These are phyloP conservation scores for Salix suchowensis DNA, from an alignment of 345 rosid genomes.

Conservation along the genomic window DNA sequence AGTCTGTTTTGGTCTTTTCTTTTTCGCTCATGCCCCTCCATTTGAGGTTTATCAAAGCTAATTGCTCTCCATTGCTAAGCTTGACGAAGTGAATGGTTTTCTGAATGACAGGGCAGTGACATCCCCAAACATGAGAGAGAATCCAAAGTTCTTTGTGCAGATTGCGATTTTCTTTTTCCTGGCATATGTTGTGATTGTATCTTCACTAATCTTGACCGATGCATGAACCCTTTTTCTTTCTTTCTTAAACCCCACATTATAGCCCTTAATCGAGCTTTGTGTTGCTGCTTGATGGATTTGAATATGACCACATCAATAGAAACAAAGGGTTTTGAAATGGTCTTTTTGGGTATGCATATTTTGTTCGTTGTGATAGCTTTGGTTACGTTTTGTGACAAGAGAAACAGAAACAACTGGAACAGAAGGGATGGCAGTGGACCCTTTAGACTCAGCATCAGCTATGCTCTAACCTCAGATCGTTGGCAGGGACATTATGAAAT, in stretches of 20 bases:
- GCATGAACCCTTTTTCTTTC: constrained; percentile 37
- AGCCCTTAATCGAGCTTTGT: constrained; percentile 1
- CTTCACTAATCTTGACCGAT: constrained; percentile 91
- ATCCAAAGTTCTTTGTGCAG: constrained; percentile 82
- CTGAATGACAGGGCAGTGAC: constrained; percentile 77
- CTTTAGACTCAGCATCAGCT: constrained; percentile 1
- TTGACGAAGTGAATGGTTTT: constrained; percentile 1
- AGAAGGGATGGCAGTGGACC: background rate
- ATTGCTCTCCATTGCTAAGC: background rate
- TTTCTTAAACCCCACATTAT: background rate
- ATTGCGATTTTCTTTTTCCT: constrained; percentile 82
- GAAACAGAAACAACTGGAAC: too few relatives aligned
- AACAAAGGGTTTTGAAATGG: constrained; percentile 1
- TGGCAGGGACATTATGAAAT: background rate
- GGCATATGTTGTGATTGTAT: constrained; percentile 90
- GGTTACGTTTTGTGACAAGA: too few relatives aligned
- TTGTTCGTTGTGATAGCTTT: too few relatives aligned
- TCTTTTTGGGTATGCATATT: background rate
- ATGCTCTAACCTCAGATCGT: background rate
- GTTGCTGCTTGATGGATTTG: constrained; percentile 1
- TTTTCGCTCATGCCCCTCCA: background rate
- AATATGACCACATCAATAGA: constrained; percentile 17
- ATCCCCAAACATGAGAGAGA: constrained; percentile 98
- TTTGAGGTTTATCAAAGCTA: background rate
- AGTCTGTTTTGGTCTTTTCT: background rate